Conservation (phyloP, 2,329 filamentous ascomycete genomes). For the Ophiostoma ips region DNA sequence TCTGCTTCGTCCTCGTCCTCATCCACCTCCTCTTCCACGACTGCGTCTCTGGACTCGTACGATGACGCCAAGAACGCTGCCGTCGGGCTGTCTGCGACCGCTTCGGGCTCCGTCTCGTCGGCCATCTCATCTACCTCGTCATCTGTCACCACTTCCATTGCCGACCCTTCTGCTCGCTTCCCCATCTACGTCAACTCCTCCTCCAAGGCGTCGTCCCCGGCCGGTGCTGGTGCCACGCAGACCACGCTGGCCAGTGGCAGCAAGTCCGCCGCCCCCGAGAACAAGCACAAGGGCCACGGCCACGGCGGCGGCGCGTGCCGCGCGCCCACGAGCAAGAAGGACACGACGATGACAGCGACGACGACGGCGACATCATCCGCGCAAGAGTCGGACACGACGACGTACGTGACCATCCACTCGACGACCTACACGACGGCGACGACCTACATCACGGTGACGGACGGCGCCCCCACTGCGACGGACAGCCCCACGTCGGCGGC, state of each 20-base stretch:
- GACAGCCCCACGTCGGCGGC: no score
- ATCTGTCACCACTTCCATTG: no score
- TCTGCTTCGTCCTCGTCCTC: background rate
- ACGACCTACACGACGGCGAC: background rate
- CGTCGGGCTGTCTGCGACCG: no score
- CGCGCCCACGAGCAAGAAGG: background rate
- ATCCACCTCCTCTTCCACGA: background rate
- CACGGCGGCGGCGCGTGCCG: background rate
- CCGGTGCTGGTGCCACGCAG: no score
- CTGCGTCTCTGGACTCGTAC: no score
- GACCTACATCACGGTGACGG: background rate
- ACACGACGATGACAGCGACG: background rate
- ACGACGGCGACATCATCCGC: background rate
- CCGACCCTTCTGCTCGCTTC: no score
- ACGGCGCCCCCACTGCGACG: no score
- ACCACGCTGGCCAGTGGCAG: background rate
- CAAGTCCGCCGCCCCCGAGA: background rate
- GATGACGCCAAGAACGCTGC: no score
- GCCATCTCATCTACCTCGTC: no score
- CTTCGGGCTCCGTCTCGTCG: no score
- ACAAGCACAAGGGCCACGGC: background rate
- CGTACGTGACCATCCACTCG: background rate
- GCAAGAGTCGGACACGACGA: background rate
- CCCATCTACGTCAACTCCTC: background rate
- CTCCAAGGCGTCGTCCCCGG: background rate